Evolutionary conservation across 108 stramenopile species (phyloP), one percentile per base, ranked within the genome.

Genomic region (Schizochytrium sp.): DNA sequence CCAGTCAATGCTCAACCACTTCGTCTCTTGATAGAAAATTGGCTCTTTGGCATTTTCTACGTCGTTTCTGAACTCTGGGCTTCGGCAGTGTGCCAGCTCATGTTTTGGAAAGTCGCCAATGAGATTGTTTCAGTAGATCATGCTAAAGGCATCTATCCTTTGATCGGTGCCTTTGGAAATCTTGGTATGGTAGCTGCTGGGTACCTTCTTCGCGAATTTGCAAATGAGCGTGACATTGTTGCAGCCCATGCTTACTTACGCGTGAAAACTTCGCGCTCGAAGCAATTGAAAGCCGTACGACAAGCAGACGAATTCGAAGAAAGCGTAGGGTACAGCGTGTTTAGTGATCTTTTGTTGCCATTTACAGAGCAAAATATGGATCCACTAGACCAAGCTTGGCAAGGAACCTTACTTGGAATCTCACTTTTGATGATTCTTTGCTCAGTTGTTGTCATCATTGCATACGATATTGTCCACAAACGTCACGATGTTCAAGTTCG

Each of bases 41-140:
- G 99, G 99, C 96, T 95, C 56, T 98, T 96, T 91, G 96, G 97
- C 10, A 49, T 98, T 3, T 99, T 98, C 90, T 99, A 98, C 92
- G 97, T 97, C 90, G 93, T 97, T 95, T 97, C 98, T n/a, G 97
- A 99, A 93, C 96, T 98, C 95, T 98, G 98, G 97, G 98, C 98
- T 42, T 95, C 95, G 90, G 98, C 98, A 19, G 97, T 98, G 49
- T 95, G 97, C 46, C 95, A 96, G 59, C 92, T 99, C 42, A 92
- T 99, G 88, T 99, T 99, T 93, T 99, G 99, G 99, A 96, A 97
- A 38, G 97, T 98, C 91, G 98, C 99, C 46, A 99, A 99, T 92
- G 96, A 97, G 90, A 96, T 99, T 50, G 97, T 97, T 53, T 97
- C 97, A 17, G 97, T 98, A 7, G 97, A 97, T 19, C 96, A 97